Conservation (phyloP, 2,329 filamentous ascomycete species). For the Blumeria graminis region DNA sequence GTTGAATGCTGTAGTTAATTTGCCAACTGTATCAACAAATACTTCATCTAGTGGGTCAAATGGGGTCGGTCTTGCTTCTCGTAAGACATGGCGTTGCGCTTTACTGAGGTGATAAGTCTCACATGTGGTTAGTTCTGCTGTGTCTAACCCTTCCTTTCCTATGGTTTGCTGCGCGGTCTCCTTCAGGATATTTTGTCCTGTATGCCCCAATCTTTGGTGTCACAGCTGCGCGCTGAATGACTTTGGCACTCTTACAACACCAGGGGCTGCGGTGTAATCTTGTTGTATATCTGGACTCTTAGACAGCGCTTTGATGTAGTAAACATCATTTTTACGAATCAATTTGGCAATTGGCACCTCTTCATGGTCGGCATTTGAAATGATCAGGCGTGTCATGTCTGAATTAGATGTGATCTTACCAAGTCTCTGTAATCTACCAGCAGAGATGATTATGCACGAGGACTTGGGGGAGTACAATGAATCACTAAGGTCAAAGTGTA, state of each 20-base stretch:
- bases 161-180: background rate
- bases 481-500: background rate
- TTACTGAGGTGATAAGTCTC: background rate
- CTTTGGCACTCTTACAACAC: background rate
- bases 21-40: background rate
- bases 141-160: background rate
- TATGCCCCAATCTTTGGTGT: background rate
- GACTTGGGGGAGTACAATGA: background rate
- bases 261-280: background rate
- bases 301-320: background rate
- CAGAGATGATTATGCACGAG: background rate
- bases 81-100: background rate
- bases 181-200: background rate
- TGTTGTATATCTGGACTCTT: background rate
- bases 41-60: background rate
- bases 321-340: conserved; percentile 1
- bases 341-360: background rate
- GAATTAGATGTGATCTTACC: background rate
- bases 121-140: background rate
- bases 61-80: background rate
- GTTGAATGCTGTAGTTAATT: background rate
- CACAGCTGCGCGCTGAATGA: background rate
- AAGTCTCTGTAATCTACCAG: background rate
- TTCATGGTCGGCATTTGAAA: background rate
- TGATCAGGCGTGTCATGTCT: background rate